Evolutionary conservation across 495 filamentous ascomycete species (phyloP), one percentile per base, ranked within the genome.

Genomic region (Podospora fimiseda): DNA sequence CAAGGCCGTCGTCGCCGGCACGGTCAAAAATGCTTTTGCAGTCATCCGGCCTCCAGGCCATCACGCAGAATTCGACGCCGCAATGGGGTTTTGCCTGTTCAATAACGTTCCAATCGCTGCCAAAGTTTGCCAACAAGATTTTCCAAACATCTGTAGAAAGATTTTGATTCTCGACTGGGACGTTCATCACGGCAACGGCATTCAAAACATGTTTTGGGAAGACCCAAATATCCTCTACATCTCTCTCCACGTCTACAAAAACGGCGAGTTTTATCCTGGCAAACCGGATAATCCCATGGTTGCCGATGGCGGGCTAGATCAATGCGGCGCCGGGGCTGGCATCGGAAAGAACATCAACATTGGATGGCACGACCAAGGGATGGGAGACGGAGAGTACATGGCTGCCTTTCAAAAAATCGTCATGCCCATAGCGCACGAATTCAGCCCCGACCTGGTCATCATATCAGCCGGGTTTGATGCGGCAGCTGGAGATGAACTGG

Each of bases 341-440:
- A 52, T 84, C 8, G 94, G 93, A 9, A 89, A 83, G 66, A 99
- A 96, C 65, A 80, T 99, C 57, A 99, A 99, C 62, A 89, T 99
- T 49, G 90, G 88, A 1, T 99, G 94, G 94, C 78, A 82, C 40
- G 81, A 82, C 20, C 88, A 93, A 55, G 91, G 90, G 2, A 95
- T 96, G 90, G 89, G 89, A 2, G 94, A 99, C 70, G 91, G 86
- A 2, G 93, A 99, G 64, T 99, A 99, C 69, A 82, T 97, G 71
- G 88, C 84, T 54, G 93, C 93, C 9, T 99, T 99, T 63, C 90
- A 97, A 54, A 81, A 90, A 63, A 84, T 97, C 22, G 86, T 97
- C n/a, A 96, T 99, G 89, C 93, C 93, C 0, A 92, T 97, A 51
- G 92, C 88, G 0, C 76, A 79, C 13, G 92, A 99, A 59, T 99